Conservation (phyloP, 352 stramenopile genomes). For the Globisporangium echinulatum region DNA sequence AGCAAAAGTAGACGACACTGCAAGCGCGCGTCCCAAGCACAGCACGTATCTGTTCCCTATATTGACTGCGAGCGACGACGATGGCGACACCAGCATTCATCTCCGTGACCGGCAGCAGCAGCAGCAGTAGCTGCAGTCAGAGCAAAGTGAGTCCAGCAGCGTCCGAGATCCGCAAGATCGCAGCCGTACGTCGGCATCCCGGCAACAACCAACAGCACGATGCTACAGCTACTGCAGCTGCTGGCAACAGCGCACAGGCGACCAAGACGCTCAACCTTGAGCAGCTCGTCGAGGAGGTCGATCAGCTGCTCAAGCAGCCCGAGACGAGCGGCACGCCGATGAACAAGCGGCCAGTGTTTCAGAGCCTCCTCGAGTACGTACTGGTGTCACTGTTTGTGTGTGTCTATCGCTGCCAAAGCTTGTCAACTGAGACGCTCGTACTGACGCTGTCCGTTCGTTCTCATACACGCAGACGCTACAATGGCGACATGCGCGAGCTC, state of each 20-base stretch:
- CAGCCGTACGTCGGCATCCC: background rate
- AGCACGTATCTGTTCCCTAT: background rate
- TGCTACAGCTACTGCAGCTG: background rate
- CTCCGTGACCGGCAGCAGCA: constrained; percentile 9
- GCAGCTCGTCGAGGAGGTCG: constrained; percentile 38
- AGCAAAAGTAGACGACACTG: background rate
- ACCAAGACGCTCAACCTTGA: constrained; percentile 19
- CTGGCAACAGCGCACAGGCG: background rate
- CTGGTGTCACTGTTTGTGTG: background rate
- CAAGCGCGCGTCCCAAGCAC: background rate
- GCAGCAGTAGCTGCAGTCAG: constrained; percentile 1
- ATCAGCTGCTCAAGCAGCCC: constrained; percentile 28
- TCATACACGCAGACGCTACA: constrained; percentile 22
- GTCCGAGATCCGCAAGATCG: constrained; percentile 13
- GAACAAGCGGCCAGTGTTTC: constrained; percentile 32
- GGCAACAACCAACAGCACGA: constrained; percentile 6
- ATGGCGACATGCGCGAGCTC: constrained; percentile 37
- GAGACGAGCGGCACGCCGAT: constrained; percentile 20
- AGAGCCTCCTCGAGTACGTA: constrained; percentile 34
- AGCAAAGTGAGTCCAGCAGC: constrained; percentile 5
- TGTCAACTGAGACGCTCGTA: no score
- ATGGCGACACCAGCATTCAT: constrained; percentile 1
- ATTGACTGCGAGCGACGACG: no score
- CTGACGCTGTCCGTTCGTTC: background rate
- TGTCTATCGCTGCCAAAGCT: background rate